A percentile compares a stretch with the other conserved stretches of the same genome.
Conservation (phyloP, 345 rosid genomes). For the Gossypium anomalum region DNA sequence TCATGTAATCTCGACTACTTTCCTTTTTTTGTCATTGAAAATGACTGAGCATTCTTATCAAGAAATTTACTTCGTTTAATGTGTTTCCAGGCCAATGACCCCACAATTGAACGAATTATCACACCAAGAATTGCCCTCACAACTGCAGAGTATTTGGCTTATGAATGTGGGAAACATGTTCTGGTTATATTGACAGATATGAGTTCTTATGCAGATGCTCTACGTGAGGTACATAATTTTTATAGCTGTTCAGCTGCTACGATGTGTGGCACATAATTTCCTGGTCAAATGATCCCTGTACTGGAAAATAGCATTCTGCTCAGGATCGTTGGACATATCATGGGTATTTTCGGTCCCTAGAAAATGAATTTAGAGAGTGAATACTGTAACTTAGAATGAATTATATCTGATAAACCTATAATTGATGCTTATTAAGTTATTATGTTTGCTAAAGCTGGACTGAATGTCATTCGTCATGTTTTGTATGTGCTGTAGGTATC, state of each 20-base stretch:
- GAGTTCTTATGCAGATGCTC: constrained; percentile 99
- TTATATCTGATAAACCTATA: neutral
- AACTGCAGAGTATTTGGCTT: constrained; percentile 93
- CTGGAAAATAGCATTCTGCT: neutral
- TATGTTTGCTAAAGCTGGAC: neutral
- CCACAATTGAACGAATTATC: constrained; percentile 91
- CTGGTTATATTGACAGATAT: constrained; percentile 92
- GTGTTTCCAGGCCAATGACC: constrained; percentile 80
- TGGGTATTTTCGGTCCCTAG: neutral
- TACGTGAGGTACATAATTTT: constrained; percentile 68
- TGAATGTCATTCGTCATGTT: neutral
- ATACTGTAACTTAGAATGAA: neutral
- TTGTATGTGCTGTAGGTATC: constrained; percentile 60
- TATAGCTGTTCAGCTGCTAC: neutral
- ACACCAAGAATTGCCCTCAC: constrained; percentile 96
- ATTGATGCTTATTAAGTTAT: neutral
- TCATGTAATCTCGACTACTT: neutral
- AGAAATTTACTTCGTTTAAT: neutral
- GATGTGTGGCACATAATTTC: neutral
- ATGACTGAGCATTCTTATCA: neutral
- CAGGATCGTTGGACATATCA: neutral
- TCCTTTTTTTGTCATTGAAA: neutral
- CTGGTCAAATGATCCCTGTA: neutral
- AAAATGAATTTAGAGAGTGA: neutral
- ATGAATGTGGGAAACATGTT: constrained; percentile 96